phyloP scores from a whole-genome alignment of 306 rosid genomes.

The Dalbergia cultrata region DNA sequence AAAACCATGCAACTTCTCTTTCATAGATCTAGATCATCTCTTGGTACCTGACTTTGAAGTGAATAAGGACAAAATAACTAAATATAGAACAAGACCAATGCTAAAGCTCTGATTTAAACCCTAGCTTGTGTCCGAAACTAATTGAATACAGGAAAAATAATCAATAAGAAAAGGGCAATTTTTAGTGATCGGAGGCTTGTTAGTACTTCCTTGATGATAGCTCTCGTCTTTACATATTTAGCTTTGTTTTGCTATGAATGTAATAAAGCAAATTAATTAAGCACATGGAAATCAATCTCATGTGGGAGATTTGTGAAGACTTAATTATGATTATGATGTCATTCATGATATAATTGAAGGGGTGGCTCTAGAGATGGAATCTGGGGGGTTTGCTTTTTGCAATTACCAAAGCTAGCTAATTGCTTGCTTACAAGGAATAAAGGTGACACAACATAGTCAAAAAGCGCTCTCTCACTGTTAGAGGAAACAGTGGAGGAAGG shows the following conservation, averaged over 20 bases:
- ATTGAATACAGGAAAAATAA: background rate
- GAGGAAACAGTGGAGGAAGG: slow-evolving; percentile 42
- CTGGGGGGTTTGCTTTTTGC: slow-evolving; percentile 61
- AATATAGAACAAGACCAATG: slow-evolving; percentile 29
- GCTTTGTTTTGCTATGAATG: background rate
- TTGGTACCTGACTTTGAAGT: background rate
- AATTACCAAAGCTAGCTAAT: slow-evolving; percentile 57
- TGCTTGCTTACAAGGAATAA: slow-evolving; percentile 53
- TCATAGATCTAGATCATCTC: slow-evolving; percentile 25
- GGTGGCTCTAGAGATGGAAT: slow-evolving; percentile 52
- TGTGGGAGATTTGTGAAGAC: slow-evolving; percentile 17
- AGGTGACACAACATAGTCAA: slow-evolving; percentile 51
- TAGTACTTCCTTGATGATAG: background rate
- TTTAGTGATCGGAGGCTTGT: background rate
- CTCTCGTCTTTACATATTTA: background rate
- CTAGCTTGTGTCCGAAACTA: background rate
- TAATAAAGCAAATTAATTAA: background rate
- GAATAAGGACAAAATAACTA: slow-evolving; percentile 4
- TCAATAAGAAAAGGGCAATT: background rate
- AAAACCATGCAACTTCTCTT: slow-evolving; percentile 63
- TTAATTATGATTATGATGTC: slow-evolving; percentile 36
- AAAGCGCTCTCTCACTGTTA: slow-evolving; percentile 44
- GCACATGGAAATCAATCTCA: slow-evolving; percentile 8
- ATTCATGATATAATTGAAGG: slow-evolving; percentile 39
- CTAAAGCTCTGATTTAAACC: background rate